Conservation (phyloP, 2,329 filamentous ascomycete species). For the Neopestalotiopsis clavispora region DNA sequence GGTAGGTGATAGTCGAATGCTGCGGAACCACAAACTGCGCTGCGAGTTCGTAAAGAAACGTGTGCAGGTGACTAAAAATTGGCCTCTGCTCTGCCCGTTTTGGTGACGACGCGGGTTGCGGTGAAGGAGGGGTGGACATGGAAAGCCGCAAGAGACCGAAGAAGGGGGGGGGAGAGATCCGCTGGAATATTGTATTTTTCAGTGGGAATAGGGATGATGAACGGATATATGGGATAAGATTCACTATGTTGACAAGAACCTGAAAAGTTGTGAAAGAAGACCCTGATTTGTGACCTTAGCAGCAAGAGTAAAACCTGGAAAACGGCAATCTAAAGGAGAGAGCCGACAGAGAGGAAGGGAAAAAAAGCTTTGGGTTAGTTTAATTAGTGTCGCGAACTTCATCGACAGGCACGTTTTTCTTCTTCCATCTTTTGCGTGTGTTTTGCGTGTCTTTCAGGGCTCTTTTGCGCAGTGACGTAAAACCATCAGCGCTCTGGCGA, state of each 20-base stretch:
- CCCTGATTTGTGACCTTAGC: not conserved
- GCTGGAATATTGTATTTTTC: not conserved
- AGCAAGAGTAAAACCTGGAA: not conserved
- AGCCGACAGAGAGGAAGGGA: not conserved
- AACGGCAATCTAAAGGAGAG: not conserved
- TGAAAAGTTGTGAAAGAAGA: not conserved
- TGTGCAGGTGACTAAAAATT: not conserved
- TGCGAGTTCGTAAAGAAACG: not conserved
- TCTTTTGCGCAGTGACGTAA: not conserved
- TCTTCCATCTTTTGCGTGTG: not conserved
- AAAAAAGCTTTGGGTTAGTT: not conserved
- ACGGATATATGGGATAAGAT: no score
- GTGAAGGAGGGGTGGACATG: not conserved
- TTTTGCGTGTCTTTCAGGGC: no score
- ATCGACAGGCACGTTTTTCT: not conserved
- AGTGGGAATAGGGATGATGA: not conserved
- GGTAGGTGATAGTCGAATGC: not conserved
- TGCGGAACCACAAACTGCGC: not conserved
- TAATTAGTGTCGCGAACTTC: not conserved
- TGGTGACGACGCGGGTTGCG: not conserved
- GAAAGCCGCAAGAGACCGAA: not conserved
- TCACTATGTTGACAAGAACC: not conserved
- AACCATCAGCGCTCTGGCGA: not conserved
- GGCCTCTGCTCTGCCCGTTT: not conserved
- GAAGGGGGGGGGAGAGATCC: not conserved